These are phyloP conservation scores for Polyplosphaeria fusca DNA, from an alignment of 495 filamentous ascomycete genomes.

Conservation along the genomic window DNA sequence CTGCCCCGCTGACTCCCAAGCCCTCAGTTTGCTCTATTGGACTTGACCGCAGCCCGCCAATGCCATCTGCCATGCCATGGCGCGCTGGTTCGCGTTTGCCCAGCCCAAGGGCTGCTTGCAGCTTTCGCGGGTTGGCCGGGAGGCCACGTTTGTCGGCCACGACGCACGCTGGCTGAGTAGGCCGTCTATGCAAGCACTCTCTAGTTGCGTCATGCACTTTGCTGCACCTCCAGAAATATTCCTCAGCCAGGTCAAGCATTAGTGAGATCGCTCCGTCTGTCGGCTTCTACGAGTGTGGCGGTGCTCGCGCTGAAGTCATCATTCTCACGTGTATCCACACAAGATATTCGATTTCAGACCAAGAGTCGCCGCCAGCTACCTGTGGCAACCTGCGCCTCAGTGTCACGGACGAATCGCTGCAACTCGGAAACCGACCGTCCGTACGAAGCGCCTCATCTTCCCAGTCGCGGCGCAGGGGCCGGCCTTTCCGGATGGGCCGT, in stretches of 20 bases:
- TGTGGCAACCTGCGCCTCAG: slow-evolving; percentile 19
- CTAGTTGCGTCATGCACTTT: slow-evolving; percentile 23
- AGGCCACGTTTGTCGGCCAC: slow-evolving; percentile 30
- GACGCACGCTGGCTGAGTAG: slow-evolving; percentile 20
- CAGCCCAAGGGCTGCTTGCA: slow-evolving; percentile 22
- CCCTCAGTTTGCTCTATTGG: slow-evolving; percentile 22
- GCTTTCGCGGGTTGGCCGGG: slow-evolving; percentile 24
- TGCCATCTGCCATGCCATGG: slow-evolving; percentile 3
- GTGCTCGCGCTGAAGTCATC: slow-evolving; percentile 13
- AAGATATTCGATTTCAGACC: not conserved
- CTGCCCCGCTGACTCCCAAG: slow-evolving; percentile 2
- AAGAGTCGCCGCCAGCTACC: not conserved
- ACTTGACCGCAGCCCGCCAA: not conserved
- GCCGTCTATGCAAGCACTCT: slow-evolving; percentile 17
- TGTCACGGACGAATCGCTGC: slow-evolving; percentile 11
- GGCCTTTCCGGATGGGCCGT: not conserved
- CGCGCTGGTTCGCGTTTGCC: slow-evolving; percentile 5
- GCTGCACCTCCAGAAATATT: slow-evolving; percentile 21
- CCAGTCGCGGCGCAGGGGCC: slow-evolving; percentile 4
- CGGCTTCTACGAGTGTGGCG: slow-evolving; percentile 13
- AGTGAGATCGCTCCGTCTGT: not conserved
- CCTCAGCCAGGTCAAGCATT: slow-evolving; percentile 3
- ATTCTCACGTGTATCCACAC: slow-evolving; percentile 4
- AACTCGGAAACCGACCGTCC: too few relatives aligned
- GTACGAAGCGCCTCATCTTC: not conserved